Evolutionary conservation across 345 rosid species (phyloP), one percentile per base, ranked within the genome.

Genomic region (Draba incana): DNA sequence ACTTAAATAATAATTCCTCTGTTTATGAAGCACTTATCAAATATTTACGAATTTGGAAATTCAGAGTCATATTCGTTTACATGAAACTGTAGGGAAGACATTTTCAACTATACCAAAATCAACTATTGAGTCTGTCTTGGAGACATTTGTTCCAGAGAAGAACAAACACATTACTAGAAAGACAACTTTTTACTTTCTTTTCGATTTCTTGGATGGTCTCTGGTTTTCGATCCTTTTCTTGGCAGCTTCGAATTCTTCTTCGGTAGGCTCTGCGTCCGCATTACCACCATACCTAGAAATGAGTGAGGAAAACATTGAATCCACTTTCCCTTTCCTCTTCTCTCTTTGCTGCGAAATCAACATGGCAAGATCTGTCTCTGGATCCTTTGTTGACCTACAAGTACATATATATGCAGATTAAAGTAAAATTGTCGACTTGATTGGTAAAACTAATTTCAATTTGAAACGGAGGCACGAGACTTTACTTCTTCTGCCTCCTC

Each of bases 211-310:
- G 64, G 86, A 71, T 49, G 77, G 52, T 74, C 66, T 83, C 0
- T 49, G 31, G 59, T 74, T 69, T 51, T 83, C 89, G 8, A 92
- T 55, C 79, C 80, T 86, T 79, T 68, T 84, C 79, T 68, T 76
- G 35, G 88, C 81, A 75, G 97, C 96, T 84, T 90, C 86, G 60
- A 92, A 90, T 74, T 92, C 93, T 86, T 88, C 97, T 25, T 92
- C 97, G n/a, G 84, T 84, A 13, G 88, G 96, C 69, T 90, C 97
- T 30, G 86, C 66, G 15, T 62, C 61, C 20, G 78, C 78, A 16
- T 42, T 63, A 28, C 85, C 92, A 14, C 96, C 96, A 55, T 88
- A 92, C 49, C 78, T 93, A 62, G 87, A 74, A 55, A 83, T 66
- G 56, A 90, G 60, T 10, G 97, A 88, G 15, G 94, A 83, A 71